Base-by-base conservation (phyloP, 192 early-diverging fungal species). In the Gonapodya prolifera region DNA sequence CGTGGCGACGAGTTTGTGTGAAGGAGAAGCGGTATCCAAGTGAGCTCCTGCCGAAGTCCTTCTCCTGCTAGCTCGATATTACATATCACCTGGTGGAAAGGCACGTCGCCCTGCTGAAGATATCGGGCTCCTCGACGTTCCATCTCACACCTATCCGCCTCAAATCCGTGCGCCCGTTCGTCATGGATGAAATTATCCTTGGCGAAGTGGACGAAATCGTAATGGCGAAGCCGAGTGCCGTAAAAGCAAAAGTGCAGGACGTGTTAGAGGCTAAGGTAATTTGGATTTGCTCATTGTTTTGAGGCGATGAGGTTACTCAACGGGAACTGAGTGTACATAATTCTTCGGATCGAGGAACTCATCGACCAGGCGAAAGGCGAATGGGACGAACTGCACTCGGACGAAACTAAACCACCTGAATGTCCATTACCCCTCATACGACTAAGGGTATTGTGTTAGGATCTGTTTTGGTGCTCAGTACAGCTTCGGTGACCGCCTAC, bases 1-100 rank as follows among this genome's bases (percentile, higher is more conserved):
- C 0, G 89, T 98, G 0, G 95, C 95, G 1, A 98, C 96, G 0
- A 92, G 93, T 75, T 80, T 98, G 35, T 89, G 85, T 8, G 88
- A 93, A 69, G 95, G 95, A 29, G 96, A 98, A 80, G 87, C 94
- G 0, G 83, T 81, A 18, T 82, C 86, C 33, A 95, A 95, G 83
- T 89, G 87, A n/a, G n/a, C n/a, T n/a, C n/a, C n/a, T n/a, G n/a
- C n/a, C n/a, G n/a, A n/a, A n/a, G n/a, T n/a, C n/a, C n/a, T n/a
- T n/a, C n/a, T n/a, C n/a, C n/a, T n/a, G n/a, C n/a, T n/a, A n/a
- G n/a, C n/a, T n/a, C n/a, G n/a, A n/a, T n/a, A n/a, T n/a, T n/a
- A n/a, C n/a, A n/a, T n/a, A n/a, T n/a, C n/a, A n/a, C n/a, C n/a
- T n/a, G n/a, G n/a, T n/a, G n/a, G n/a, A n/a, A n/a, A n/a, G n/a